Evolutionary conservation across 306 rosid genomes (phyloP).

Genomic region (Chamaecrista fasciculata): DNA sequence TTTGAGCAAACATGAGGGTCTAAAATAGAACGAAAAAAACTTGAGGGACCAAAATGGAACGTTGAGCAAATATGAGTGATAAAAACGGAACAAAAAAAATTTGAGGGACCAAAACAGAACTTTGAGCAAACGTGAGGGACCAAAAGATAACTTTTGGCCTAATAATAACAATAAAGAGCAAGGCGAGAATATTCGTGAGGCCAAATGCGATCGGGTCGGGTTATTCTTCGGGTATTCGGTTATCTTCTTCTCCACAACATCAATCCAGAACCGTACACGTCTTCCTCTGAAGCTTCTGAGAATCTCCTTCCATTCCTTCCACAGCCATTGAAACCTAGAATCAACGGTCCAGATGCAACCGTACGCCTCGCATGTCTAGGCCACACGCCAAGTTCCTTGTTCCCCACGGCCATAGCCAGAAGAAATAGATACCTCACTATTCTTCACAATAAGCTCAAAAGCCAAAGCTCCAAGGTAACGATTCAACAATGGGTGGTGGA

Average conservation of each 20-base stretch:
- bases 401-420: background rate
- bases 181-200: no score
- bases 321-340: background rate
- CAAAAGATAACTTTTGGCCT: no score
- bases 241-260: background rate
- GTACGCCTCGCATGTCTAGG: background rate
- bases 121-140: no score
- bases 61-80: no score
- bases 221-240: no score
- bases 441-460: constrained; percentile 3
- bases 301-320: background rate
- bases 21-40: no score
- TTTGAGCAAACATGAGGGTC: no score
- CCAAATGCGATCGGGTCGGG: no score
- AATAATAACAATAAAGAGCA: no score
- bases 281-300: background rate
- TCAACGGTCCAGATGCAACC: constrained; percentile 10
- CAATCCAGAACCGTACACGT: constrained; percentile 6
- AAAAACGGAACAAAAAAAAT: no score
- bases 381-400: background rate
- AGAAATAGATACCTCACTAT: background rate
- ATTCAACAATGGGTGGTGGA: constrained; percentile 66
- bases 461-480: background rate
- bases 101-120: no score
- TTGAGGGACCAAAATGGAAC: no score